Percentiles rank a stretch among this genome's conserved stretches.
Conservation (phyloP, 768 basidiomycete genomes). For the Thelephora aurantiotincta region DNA sequence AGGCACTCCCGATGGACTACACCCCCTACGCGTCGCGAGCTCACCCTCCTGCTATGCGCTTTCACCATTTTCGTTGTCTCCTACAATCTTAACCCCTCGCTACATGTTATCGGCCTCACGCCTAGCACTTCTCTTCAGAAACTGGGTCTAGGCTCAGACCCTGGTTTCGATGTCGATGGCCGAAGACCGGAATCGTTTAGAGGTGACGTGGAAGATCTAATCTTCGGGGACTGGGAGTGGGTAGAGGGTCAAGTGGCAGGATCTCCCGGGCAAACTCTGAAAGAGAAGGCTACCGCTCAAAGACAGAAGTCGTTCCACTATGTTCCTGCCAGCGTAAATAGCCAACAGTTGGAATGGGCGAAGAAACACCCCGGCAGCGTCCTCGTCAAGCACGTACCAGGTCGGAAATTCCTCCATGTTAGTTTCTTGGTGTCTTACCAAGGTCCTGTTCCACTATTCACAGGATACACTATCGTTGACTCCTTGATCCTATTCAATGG, state of each 20-base stretch:
- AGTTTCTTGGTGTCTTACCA: too few species aligned
- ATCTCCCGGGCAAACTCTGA: slow-evolving; percentile 1
- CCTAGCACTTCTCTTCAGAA: slow-evolving; percentile 11
- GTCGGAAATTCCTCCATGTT: slow-evolving; percentile 20
- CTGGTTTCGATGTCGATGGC: slow-evolving; percentile 35
- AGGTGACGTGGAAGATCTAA: slow-evolving; percentile 42
- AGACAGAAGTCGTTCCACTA: too few species aligned
- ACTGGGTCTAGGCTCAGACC: slow-evolving; percentile 14
- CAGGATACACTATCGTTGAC: slow-evolving; percentile 78
- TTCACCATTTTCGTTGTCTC: slow-evolving; percentile 54
- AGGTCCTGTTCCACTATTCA: slow-evolving; percentile 1
- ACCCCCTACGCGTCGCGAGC: slow-evolving; percentile 61
- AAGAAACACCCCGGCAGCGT: too few species aligned
- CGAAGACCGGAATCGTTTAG: slow-evolving; percentile 36
- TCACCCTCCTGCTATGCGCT: slow-evolving; percentile 52
- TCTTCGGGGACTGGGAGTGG: slow-evolving; percentile 62
- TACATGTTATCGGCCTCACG: slow-evolving; percentile 28
- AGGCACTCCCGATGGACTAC: slow-evolving; percentile 30
- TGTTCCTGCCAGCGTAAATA: too few species aligned
- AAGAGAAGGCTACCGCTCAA: too few species aligned
- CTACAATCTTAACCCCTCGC: slow-evolving; percentile 58
- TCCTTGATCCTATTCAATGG: slow-evolving; percentile 66
- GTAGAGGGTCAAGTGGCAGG: slow-evolving; percentile 44
- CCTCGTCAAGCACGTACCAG: slow-evolving; percentile 49
- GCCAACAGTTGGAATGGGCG: slow-evolving; percentile 26